These are phyloP conservation scores for Thamnidium elegans DNA, from an alignment of 192 early-diverging fungal species.

Conservation along the genomic window DNA sequence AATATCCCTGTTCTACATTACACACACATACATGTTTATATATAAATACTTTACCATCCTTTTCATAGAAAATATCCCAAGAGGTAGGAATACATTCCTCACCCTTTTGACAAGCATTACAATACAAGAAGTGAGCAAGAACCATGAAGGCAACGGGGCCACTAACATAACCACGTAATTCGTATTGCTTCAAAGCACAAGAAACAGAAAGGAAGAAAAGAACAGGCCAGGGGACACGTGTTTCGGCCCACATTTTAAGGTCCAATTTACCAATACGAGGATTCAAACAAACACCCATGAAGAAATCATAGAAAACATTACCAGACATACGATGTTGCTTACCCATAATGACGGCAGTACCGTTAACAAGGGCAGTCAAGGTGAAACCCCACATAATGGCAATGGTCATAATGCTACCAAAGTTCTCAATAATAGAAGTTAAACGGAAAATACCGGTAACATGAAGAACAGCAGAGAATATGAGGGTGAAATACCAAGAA, in stretches of 20 bases:
- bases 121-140: constrained; percentile 48
- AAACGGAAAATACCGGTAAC: constrained; percentile 43
- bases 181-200: constrained; percentile 45
- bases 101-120: constrained; percentile 49
- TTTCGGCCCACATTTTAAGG: constrained; percentile 52
- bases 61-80: constrained; percentile 55
- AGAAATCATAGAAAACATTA: constrained; percentile 45
- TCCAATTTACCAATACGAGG: constrained; percentile 45
- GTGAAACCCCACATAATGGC: constrained; percentile 50
- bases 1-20: background rate
- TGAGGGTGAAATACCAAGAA: constrained; percentile 48
- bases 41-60: constrained; percentile 40
- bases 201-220: constrained; percentile 49
- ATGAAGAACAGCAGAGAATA: constrained; percentile 45
- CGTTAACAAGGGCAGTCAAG: constrained; percentile 41
- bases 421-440: constrained; percentile 52
- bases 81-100: constrained; percentile 53
- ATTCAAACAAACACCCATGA: constrained; percentile 48
- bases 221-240: constrained; percentile 46
- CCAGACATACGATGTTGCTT: constrained; percentile 56
- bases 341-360: constrained; percentile 28
- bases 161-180: constrained; percentile 38
- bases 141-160: constrained; percentile 44
- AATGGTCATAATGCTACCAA: constrained; percentile 54
- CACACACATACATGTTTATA: background rate